Percentiles rank a stretch among this genome's conserved stretches.
Evolutionary conservation across 495 filamentous ascomycete species (phyloP).

Genomic region (Cercophora scortea): DNA sequence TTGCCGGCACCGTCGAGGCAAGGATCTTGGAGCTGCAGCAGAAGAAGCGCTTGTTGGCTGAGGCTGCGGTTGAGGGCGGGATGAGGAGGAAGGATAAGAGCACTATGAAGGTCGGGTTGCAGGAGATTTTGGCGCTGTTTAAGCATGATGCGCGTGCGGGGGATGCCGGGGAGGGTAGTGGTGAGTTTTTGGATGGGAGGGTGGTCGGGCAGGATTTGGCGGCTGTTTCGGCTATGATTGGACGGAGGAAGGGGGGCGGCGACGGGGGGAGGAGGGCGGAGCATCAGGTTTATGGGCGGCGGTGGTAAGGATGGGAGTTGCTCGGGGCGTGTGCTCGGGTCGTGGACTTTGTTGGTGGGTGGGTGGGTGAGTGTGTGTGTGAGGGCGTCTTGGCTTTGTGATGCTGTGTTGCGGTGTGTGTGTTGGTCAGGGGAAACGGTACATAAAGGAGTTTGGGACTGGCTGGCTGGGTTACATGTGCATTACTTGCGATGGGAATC

Average conservation of each 20-base stretch:
- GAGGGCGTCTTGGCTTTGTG: too few relatives aligned
- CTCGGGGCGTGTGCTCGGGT: too few relatives aligned
- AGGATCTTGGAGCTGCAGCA: conserved; percentile 88
- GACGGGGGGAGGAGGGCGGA: conserved; percentile 14
- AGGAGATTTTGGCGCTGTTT: conserved; percentile 89
- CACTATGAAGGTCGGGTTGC: conserved; percentile 75
- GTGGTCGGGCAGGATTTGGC: conserved; percentile 11
- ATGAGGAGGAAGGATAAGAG: conserved; percentile 46
- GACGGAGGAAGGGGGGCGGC: conserved; percentile 1
- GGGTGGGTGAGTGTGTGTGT: too few relatives aligned
- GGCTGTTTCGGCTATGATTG: not conserved
- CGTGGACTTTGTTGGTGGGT: too few relatives aligned
- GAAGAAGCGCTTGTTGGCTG: conserved; percentile 81
- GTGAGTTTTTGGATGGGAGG: conserved; percentile 5
- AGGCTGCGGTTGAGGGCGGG: conserved; percentile 36
- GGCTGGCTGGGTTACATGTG: too few relatives aligned
- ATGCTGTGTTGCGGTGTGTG: too few relatives aligned
- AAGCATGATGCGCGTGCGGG: conserved; percentile 52
- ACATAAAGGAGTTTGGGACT: too few relatives aligned
- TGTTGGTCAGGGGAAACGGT: too few relatives aligned
- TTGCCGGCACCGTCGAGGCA: conserved; percentile 80
- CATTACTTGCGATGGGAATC: too few relatives aligned
- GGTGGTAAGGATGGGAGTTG: conserved; percentile 29
- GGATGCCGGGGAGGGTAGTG: not conserved
- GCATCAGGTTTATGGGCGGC: conserved; percentile 28